These are phyloP conservation scores for Hypoxylon fragiforme DNA, from an alignment of 495 filamentous ascomycete species.

Conservation along the genomic window DNA sequence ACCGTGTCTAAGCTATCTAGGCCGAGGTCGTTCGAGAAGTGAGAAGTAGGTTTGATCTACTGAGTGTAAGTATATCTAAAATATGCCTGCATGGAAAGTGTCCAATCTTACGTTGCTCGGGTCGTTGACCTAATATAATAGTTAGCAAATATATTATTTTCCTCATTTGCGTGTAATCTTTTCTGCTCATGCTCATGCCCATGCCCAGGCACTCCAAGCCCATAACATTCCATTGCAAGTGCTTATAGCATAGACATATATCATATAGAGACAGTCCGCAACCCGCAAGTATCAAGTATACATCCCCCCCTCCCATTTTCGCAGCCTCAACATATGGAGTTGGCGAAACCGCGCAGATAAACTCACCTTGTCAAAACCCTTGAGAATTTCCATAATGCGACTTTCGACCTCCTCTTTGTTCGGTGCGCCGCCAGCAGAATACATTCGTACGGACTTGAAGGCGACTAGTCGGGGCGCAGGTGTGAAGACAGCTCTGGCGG, in stretches of 20 bases:
- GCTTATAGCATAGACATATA: not conserved
- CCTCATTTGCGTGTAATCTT: conserved; percentile 1
- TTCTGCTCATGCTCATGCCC: too few relatives aligned
- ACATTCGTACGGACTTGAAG: conserved; percentile 71
- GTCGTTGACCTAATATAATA: conserved; percentile 67
- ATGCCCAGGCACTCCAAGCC: too few relatives aligned
- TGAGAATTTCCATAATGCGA: conserved; percentile 87
- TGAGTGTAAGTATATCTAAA: conserved; percentile 24
- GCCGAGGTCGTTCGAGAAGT: conserved; percentile 95
- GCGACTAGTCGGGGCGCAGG: conserved; percentile 54
- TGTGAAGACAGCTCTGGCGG: conserved; percentile 58
- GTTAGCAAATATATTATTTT: conserved; percentile 28
- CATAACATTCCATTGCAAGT: too few relatives aligned
- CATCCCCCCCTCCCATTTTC: not conserved
- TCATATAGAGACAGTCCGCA: too few relatives aligned
- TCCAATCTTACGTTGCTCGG: conserved; percentile 69
- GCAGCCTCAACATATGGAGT: not conserved
- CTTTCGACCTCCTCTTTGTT: conserved; percentile 84
- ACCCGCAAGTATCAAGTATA: too few relatives aligned
- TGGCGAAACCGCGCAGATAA: conserved; percentile 7
- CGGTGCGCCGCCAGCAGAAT: conserved; percentile 79
- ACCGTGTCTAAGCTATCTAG: conserved; percentile 97
- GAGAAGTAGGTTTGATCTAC: conserved; percentile 77
- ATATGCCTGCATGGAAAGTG: too few relatives aligned
- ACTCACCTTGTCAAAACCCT: conserved; percentile 95